Percentiles rank a stretch among this genome's conserved stretches.
phyloP scores from a whole-genome alignment of 768 basidiomycete species.

The Auriscalpium vulgare region DNA sequence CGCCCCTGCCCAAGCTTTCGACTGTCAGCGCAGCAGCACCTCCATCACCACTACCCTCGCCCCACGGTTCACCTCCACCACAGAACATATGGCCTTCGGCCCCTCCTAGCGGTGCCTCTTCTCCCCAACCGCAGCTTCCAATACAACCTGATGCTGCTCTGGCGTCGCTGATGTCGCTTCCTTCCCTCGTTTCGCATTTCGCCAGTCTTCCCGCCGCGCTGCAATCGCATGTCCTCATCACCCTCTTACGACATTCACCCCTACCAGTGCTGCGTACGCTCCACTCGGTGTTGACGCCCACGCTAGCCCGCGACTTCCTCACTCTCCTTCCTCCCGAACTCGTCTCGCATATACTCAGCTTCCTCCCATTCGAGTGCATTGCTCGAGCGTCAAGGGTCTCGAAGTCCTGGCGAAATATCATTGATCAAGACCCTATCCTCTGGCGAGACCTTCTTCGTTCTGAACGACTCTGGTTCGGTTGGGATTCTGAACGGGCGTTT shows the following conservation, averaged over 20 bases:
- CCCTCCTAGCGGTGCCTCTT: slow-evolving; percentile 70
- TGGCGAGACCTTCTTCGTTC: slow-evolving; percentile 83
- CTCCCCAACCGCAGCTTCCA: slow-evolving; percentile 56
- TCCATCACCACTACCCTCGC: slow-evolving; percentile 79
- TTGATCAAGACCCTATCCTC: slow-evolving; percentile 83
- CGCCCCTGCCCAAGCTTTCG: slow-evolving; percentile 47
- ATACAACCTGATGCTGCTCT: slow-evolving; percentile 77
- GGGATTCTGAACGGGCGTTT: slow-evolving; percentile 75
- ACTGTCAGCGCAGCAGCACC: slow-evolving; percentile 69
- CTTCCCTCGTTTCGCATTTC: slow-evolving; percentile 76
- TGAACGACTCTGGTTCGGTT: slow-evolving; percentile 86
- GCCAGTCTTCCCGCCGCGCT: slow-evolving; percentile 68
- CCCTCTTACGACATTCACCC: slow-evolving; percentile 85
- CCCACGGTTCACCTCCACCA: slow-evolving; percentile 75
- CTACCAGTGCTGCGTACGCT: slow-evolving; percentile 86
- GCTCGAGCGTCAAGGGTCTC: slow-evolving; percentile 86
- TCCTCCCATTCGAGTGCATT: slow-evolving; percentile 73
- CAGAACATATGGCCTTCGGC: slow-evolving; percentile 74
- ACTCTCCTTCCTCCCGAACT: slow-evolving; percentile 88
- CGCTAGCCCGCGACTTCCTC: slow-evolving; percentile 91
- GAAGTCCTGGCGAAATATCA: slow-evolving; percentile 82
- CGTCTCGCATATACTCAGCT: slow-evolving; percentile 80
- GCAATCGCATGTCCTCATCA: slow-evolving; percentile 91
- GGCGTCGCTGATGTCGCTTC: slow-evolving; percentile 80
- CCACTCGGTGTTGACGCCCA: slow-evolving; percentile 82